Conservation (phyloP, 441 rosid species). For the Gossypium gossypioides region DNA sequence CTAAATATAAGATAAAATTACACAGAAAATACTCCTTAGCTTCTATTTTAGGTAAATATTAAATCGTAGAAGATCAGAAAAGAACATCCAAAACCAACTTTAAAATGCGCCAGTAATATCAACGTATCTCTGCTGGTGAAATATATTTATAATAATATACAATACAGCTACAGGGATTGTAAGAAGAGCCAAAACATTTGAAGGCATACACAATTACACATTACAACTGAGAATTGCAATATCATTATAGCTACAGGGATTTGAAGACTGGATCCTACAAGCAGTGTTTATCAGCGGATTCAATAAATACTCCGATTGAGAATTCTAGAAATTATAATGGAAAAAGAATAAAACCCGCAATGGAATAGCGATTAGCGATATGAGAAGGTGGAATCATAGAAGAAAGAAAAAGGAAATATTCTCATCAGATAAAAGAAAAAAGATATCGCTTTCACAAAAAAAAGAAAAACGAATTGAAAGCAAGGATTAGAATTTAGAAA, state of each 20-base stretch:
- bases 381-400: neutral
- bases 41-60: neutral
- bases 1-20: too few species aligned
- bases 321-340: neutral
- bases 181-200: neutral
- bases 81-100: neutral
- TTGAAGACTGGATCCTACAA: neutral
- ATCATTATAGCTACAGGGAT: neutral
- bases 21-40: neutral
- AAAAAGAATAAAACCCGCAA: neutral
- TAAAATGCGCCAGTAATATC: neutral
- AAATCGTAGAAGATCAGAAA: neutral
- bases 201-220: neutral
- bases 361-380: neutral
- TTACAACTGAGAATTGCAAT: too few species aligned
- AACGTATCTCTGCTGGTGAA: neutral
- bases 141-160: neutral
- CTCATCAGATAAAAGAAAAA: neutral
- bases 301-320: neutral
- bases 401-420: neutral
- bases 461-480: neutral
- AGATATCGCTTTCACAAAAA: neutral
- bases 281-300: conserved; percentile 5
- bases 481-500: neutral
- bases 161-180: neutral